Base-by-base conservation (phyloP, 331 rosid genomes). In the Ulmus americana region DNA sequence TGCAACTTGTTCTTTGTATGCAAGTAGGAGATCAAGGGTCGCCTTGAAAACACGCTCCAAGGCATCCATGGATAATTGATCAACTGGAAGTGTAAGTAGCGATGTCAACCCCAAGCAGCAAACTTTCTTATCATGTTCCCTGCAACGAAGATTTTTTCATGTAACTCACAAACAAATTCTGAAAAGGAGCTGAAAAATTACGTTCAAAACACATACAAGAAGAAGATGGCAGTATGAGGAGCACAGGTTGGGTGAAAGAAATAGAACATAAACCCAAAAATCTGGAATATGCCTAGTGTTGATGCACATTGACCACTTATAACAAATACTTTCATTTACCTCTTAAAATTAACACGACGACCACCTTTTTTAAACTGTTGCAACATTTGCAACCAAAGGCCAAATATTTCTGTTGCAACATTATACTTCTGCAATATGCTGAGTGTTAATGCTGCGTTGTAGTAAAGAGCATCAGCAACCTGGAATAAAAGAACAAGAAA, bases 71-170 rank as follows among this genome's bases (percentile, higher is more conserved):
- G 87, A 89, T 67, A 91, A 80, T 45, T 71, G 97, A 66, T 85
- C 88, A 1, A 82, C 85, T 5, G 97, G 88, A 64, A 91, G 92
- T 41, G 84, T 76, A 70, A 91, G 74, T 44, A 91, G 67, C 9
- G 97, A 91, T 42, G 88, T 88, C 77, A 91, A 79, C 63, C 97
- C 97, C 83, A 91, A 80, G 81, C 96, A 86, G 82, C 97, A 88
- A 42, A 91, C 96, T 68, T 91, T 91, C 78, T 88, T 91, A 57
- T 91, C 92, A 60, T 91, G 92, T 75, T 88, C 96, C 88, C 97
- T 91, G 85, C 69, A 82, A 58, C 57, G 58, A 39, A 43, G 55
- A 59, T 39, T 54, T 35, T 51, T n/a, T 52, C 43, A 52, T 14
- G 48, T 41, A 20, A 72, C 7, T 8, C 18, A 40, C 50, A 65